phyloP scores from a whole-genome alignment of 768 basidiomycete genomes.

The Termitomyces titanicus region DNA sequence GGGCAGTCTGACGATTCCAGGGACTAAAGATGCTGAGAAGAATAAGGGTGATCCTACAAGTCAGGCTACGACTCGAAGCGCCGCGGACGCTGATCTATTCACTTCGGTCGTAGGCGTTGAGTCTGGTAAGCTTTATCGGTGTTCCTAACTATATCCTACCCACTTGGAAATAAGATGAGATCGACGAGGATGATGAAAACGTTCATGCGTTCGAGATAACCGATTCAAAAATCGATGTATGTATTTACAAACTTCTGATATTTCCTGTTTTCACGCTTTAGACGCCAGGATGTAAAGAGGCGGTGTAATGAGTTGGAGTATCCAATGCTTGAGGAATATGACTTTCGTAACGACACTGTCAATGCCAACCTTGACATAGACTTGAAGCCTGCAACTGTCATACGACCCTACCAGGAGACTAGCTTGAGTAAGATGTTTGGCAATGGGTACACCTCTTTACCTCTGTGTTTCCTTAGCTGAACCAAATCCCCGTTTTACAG shows the following conservation, averaged over 20 bases:
- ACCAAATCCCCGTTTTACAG: slow-evolving; percentile 35
- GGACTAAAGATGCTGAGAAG: slow-evolving; percentile 74
- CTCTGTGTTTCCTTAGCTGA: slow-evolving; percentile 4
- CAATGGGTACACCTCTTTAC: slow-evolving; percentile 64
- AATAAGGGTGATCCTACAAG: slow-evolving; percentile 47
- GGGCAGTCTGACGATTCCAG: slow-evolving; percentile 83
- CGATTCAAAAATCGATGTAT: slow-evolving; percentile 88
- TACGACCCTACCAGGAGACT: slow-evolving; percentile 98
- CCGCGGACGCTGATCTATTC: slow-evolving; percentile 76
- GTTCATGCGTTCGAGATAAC: slow-evolving; percentile 97
- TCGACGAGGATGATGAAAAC: slow-evolving; percentile 96
- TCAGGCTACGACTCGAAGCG: slow-evolving; percentile 17
- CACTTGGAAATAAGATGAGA: slow-evolving; percentile 61
- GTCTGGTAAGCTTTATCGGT: slow-evolving; percentile 49
- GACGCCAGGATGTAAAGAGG: slow-evolving; percentile 82
- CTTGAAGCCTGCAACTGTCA: slow-evolving; percentile 95
- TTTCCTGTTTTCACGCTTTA: slow-evolving; percentile 3
- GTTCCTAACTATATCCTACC: not conserved
- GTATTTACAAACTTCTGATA: slow-evolving; percentile 17
- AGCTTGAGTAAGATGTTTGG: slow-evolving; percentile 99
- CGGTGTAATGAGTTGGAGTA: slow-evolving; percentile 96
- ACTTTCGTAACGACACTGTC: slow-evolving; percentile 94
- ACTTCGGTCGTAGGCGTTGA: slow-evolving; percentile 97
- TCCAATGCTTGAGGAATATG: slow-evolving; percentile 98
- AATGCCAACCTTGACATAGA: slow-evolving; percentile 98